phyloP scores from a whole-genome alignment of 192 early-diverging fungal species.

The Coemansia sp. region DNA sequence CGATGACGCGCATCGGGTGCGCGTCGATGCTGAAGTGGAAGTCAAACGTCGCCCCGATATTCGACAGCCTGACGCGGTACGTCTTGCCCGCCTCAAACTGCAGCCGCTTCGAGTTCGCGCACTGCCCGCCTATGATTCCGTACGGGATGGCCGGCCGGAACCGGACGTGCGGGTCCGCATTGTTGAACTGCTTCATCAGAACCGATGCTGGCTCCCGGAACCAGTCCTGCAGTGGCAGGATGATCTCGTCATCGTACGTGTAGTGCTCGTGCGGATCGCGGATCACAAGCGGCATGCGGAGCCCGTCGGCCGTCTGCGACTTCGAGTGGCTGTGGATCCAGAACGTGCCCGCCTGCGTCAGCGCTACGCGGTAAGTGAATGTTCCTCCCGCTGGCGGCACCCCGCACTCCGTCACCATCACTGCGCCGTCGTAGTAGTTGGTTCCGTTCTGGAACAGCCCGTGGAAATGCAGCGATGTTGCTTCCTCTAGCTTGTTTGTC shows the following conservation, averaged over 20 bases:
- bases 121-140: constrained; percentile 55
- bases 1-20: constrained; percentile 75
- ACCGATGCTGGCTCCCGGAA: constrained; percentile 61
- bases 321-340: constrained; percentile 76
- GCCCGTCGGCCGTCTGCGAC: constrained; percentile 75
- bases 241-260: constrained; percentile 67
- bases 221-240: constrained; percentile 68
- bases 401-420: constrained; percentile 68
- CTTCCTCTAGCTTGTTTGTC: constrained; percentile 58
- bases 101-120: constrained; percentile 54
- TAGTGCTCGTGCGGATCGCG: constrained; percentile 51
- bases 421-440: constrained; percentile 66
- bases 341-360: constrained; percentile 74
- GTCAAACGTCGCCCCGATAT: constrained; percentile 68
- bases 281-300: constrained; percentile 68
- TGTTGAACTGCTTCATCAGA: constrained; percentile 59
- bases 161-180: constrained; percentile 41
- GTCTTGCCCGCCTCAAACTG: constrained; percentile 71
- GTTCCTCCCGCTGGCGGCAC: constrained; percentile 62
- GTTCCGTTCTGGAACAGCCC: constrained; percentile 78
- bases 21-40: constrained; percentile 77
- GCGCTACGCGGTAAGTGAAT: constrained; percentile 68
- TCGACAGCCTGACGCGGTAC: constrained; percentile 76
- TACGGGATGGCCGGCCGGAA: constrained; percentile 33
- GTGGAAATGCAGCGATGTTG: constrained; percentile 70